These are phyloP conservation scores for Poa pratensis DNA, from an alignment of 176 grass and related monocot genomes.

Conservation along the genomic window DNA sequence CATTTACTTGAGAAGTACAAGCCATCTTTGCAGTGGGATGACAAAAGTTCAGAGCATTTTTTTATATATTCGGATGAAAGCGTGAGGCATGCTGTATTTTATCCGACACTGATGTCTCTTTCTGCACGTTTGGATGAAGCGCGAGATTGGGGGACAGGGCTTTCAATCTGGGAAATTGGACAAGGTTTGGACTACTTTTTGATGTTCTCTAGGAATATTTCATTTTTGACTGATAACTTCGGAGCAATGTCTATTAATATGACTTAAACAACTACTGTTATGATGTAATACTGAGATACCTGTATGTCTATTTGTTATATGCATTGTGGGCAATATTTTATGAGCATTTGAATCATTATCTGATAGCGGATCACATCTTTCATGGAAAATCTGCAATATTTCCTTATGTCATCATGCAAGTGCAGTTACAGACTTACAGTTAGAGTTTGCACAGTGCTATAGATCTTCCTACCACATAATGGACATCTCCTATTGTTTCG, in stretches of 20 bases:
- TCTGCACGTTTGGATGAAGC: slow-evolving; percentile 78
- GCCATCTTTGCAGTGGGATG: slow-evolving; percentile 76
- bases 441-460: neutral
- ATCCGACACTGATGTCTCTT: slow-evolving; percentile 72
- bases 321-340: slow-evolving; percentile 12
- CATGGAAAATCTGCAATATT: slow-evolving; percentile 25
- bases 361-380: slow-evolving; percentile 24
- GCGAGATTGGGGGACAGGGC: slow-evolving; percentile 61
- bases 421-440: slow-evolving; percentile 34
- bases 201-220: slow-evolving; percentile 66
- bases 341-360: slow-evolving; percentile 28
- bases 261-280: neutral
- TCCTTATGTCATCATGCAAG: neutral
- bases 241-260: neutral
- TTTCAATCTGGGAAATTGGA: slow-evolving; percentile 94
- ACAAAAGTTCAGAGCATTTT: slow-evolving; percentile 84
- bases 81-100: slow-evolving; percentile 84
- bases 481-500: neutral
- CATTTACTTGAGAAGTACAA: slow-evolving; percentile 76
- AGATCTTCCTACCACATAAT: neutral
- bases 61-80: slow-evolving; percentile 72
- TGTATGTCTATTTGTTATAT: slow-evolving; percentile 6
- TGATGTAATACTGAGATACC: neutral
- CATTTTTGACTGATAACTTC: slow-evolving; percentile 1
- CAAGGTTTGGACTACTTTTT: slow-evolving; percentile 97